Evolutionary conservation across 208 protist genomes (phyloP).

Genomic region (Strigomonas galati): DNA sequence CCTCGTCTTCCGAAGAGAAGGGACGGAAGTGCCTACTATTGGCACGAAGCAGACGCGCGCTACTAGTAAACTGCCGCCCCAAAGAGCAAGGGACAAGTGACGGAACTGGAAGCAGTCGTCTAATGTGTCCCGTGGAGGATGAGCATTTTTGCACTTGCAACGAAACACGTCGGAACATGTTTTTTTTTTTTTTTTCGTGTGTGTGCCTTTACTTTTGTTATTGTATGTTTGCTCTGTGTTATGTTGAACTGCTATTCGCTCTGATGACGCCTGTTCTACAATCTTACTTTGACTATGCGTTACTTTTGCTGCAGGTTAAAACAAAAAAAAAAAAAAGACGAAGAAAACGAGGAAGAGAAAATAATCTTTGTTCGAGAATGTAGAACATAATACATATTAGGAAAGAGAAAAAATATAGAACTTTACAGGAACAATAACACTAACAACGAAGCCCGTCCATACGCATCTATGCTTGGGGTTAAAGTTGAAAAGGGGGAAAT

Average conservation of each 20-base stretch:
- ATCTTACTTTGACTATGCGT: no score
- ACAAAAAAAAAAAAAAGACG: constrained; percentile 4
- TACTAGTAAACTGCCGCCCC: not conserved
- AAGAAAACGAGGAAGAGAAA: not conserved
- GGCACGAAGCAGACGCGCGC: not conserved
- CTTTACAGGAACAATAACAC: constrained; percentile 2
- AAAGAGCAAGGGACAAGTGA: not conserved
- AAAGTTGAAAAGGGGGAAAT: not conserved
- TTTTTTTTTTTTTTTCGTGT: not conserved
- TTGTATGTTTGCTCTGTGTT: no score
- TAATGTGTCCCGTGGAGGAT: no score
- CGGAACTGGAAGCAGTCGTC: no score
- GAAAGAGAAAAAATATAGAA: constrained; percentile 5
- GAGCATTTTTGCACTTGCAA: not conserved
- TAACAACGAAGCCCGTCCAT: not conserved
- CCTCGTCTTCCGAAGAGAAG: constrained; percentile 83
- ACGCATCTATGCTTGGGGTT: not conserved
- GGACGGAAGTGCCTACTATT: constrained; percentile 41
- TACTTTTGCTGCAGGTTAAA: no score
- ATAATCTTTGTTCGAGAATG: not conserved
- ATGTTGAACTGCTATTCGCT: no score
- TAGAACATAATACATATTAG: not conserved
- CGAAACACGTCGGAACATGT: not conserved
- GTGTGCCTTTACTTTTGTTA: not conserved
- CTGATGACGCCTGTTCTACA: no score